Conservation (phyloP, 352 stramenopile genomes). For the Aphanomyces euteiches region DNA sequence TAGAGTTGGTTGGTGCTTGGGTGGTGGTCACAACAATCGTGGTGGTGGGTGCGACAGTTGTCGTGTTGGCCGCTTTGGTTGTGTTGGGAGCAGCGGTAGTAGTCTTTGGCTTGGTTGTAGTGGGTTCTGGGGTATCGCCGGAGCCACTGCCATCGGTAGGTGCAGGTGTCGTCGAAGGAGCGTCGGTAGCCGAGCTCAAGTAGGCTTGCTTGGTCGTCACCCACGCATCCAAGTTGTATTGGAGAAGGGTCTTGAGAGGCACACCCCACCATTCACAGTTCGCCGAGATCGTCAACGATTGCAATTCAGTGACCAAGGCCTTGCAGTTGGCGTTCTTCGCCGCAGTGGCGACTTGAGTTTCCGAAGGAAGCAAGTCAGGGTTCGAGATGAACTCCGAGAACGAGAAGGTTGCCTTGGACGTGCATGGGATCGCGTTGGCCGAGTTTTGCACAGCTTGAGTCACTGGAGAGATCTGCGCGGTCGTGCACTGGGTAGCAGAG, state of each 20-base stretch:
- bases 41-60: neutral
- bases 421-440: constrained; percentile 1
- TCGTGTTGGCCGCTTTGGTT: neutral
- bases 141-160: neutral
- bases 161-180: neutral
- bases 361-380: neutral
- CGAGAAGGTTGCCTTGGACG: neutral
- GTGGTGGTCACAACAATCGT: neutral
- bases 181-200: neutral
- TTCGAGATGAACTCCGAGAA: constrained; percentile 6
- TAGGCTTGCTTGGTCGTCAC: neutral
- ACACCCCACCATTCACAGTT: constrained; percentile 12
- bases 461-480: neutral
- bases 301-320: neutral
- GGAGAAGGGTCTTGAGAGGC: neutral
- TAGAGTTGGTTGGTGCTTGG: neutral
- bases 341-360: neutral
- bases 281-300: neutral
- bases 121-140: neutral
- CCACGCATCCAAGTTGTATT: constrained; percentile 5
- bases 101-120: neutral
- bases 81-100: neutral
- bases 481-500: constrained; percentile 5
- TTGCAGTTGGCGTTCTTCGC: constrained; percentile 2
- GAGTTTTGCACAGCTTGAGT: neutral